Base-by-base conservation (phyloP, 495 filamentous ascomycete species). In the Apodospora peruviana region DNA sequence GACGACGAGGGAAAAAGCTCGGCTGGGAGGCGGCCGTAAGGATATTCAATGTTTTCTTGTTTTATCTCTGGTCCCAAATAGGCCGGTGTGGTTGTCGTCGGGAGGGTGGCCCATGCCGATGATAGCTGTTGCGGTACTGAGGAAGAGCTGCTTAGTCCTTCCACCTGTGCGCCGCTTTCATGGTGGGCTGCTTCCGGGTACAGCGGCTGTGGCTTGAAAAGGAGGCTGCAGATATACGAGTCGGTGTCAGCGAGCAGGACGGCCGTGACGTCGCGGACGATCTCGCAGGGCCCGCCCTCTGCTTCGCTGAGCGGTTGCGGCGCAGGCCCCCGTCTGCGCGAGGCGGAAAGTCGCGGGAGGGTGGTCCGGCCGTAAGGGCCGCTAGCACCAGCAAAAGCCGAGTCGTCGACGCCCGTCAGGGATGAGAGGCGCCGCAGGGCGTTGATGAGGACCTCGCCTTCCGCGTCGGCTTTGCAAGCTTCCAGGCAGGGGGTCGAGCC, bases 381-480 rank as follows among this genome's bases (percentile, higher is more conserved):
- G 12, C 17, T 10, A 9, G 19, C 19, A 19, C 4, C 7, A 14
- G 24, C 14, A 1, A 20, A 11, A 14, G 24, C 14, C 1, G 25
- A 11, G 11, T 7, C 14, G 14, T 40, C 18, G 40, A 40, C n/a
- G 11, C 39, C 37, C 11, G 48, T 47, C 7, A 48, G 36, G 5
- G 34, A 35, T 5, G 51, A 52, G 2, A 59, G 49, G 8, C 53
- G 50, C 0, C 52, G 44, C 11, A 62, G 53, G 1, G 56, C 48
- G 37, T 49, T 59, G 45, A 50, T 34, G n/a, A 59, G 43, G 3
- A 59, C 48, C 8, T 51, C 47, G 16, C 43, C 56, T 25, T 59
- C 52, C 3, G 52, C 47, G 35, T 62, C 56, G 5, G 53, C 50
- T 25, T 59, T 59, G 36, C 59, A 62, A 5, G 53, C 56, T 41